Evolutionary conservation across 202 grass and related monocot genomes (phyloP).

Genomic region (Panicum hallii): DNA sequence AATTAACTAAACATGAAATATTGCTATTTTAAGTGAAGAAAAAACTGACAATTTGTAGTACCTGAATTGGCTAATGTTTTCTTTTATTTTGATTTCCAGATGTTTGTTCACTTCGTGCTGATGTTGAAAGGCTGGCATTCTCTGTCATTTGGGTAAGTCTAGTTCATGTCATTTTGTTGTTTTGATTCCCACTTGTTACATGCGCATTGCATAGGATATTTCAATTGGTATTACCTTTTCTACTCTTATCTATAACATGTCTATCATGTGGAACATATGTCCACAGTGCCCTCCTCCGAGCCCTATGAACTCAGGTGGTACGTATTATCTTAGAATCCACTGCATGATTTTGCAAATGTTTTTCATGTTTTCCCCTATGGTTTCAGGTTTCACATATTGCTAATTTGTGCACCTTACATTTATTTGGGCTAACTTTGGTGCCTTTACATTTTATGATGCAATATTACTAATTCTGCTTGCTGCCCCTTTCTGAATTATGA

Average conservation of each 20-base stretch:
- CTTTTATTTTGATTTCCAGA: conserved; percentile 62
- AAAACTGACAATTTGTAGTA: conserved; percentile 2
- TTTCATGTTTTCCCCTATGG: background rate
- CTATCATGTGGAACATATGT: background rate
- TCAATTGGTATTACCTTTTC: background rate
- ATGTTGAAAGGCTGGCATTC: conserved; percentile 92
- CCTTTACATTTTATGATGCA: background rate
- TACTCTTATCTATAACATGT: background rate
- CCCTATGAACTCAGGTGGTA: conserved; percentile 17
- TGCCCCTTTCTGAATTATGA: background rate
- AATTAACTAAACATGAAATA: conserved; percentile 21
- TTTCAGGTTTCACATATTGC: conserved; percentile 1
- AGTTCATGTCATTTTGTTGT: conserved; percentile 27
- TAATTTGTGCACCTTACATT: background rate
- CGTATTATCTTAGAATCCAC: conserved; percentile 18
- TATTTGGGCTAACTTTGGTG: conserved; percentile 12
- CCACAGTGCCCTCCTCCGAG: background rate
- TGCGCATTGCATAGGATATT: background rate
- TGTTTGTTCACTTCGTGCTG: conserved; percentile 97
- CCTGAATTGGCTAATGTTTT: conserved; percentile 30
- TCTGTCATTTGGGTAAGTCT: conserved; percentile 93
- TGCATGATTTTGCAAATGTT: background rate
- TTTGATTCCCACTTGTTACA: conserved; percentile 3
- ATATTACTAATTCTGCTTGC: background rate
- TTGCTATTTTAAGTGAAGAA: conserved; percentile 33